phyloP scores from a whole-genome alignment of 108 stramenopile genomes.

The Cylindrotheca fusiformis region DNA sequence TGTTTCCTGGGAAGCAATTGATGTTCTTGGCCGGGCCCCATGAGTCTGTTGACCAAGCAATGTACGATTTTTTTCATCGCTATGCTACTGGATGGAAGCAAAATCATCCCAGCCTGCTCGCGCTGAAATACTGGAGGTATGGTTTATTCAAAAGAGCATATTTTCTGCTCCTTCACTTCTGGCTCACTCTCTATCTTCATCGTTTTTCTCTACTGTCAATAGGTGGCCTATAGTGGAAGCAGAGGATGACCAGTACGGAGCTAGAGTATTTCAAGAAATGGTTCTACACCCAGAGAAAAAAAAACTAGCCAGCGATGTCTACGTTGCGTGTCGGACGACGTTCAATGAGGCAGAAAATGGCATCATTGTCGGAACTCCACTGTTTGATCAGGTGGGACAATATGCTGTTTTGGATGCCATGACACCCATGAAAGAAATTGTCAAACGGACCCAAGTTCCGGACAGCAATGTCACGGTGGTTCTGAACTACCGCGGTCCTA shows the following conservation, averaged over 20 bases:
- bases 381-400: constrained; percentile 10
- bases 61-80: constrained; percentile 7
- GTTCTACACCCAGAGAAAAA: constrained; percentile 1
- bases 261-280: not conserved
- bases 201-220: not conserved
- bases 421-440: constrained; percentile 12
- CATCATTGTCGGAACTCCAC: constrained; percentile 18
- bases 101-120: constrained; percentile 1
- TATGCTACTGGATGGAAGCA: constrained; percentile 2
- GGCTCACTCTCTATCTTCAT: not conserved
- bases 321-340: not conserved
- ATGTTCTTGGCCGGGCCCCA: constrained; percentile 16
- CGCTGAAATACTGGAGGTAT: not conserved
- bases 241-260: not conserved
- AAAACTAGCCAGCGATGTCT: not conserved
- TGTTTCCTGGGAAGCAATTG: not conserved
- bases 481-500: constrained; percentile 19
- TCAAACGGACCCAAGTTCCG: not conserved
- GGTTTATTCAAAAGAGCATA: too few relatives aligned
- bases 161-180: too few relatives aligned
- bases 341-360: constrained; percentile 9
- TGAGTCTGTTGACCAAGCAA: not conserved
- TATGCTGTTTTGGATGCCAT: constrained; percentile 4
- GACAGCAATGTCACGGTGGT: constrained; percentile 19
- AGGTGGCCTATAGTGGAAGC: too few relatives aligned